Conservation (phyloP, 2,329 filamentous ascomycete species). For the Sarocladiaceae sp. region DNA sequence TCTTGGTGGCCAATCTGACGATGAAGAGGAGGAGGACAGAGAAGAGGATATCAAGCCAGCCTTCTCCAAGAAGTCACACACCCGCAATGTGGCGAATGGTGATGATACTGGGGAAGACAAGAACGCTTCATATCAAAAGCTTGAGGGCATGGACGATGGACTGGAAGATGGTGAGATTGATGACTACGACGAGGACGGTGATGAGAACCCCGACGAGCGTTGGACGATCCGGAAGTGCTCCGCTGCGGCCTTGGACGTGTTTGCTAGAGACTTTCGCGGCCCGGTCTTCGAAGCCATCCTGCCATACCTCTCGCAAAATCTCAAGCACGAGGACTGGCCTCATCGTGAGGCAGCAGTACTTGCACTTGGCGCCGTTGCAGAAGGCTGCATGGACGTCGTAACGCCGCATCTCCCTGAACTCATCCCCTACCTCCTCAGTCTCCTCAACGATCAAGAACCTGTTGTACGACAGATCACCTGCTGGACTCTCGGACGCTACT, state of each 20-base stretch:
- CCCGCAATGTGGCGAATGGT: conserved; percentile 41
- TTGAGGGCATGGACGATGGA: conserved; percentile 63
- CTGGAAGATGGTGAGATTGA: conserved; percentile 86
- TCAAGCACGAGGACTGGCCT: conserved; percentile 86
- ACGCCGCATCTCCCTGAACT: conserved; percentile 87
- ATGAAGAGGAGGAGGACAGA: conserved; percentile 88
- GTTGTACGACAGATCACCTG: conserved; percentile 96
- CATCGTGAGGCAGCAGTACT: conserved; percentile 92
- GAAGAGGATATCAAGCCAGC: conserved; percentile 87
- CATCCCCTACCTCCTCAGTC: conserved; percentile 81
- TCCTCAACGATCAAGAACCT: conserved; percentile 80
- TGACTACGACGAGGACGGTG: conserved; percentile 66
- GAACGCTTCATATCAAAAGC: conserved; percentile 51
- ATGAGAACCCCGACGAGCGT: conserved; percentile 79
- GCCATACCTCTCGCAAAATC: conserved; percentile 85
- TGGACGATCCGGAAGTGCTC: conserved; percentile 98
- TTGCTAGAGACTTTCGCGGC: conserved; percentile 83
- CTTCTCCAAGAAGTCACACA: conserved; percentile 72
- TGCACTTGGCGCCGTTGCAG: conserved; percentile 88
- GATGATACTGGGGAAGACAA: conserved; percentile 40
- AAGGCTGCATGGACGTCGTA: conserved; percentile 88
- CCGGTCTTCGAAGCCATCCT: conserved; percentile 88
- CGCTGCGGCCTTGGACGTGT: conserved; percentile 88
- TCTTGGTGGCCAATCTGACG: conserved; percentile 78
- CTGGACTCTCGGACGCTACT: conserved; percentile 94